phyloP scores from a whole-genome alignment of 495 filamentous ascomycete genomes.

The Lasiosphaeria miniovina region DNA sequence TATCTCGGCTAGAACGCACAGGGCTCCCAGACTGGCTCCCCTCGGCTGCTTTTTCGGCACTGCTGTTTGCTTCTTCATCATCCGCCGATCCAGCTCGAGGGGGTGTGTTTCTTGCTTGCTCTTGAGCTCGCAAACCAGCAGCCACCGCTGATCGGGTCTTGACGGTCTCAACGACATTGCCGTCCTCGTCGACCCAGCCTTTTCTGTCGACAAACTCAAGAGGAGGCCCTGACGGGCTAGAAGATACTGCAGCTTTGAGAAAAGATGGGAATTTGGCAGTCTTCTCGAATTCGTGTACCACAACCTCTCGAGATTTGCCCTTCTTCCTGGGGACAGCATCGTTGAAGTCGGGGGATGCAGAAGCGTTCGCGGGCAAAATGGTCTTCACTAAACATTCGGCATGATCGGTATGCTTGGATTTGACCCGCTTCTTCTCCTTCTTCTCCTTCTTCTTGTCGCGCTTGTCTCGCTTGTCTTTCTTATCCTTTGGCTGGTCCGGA shows the following conservation, averaged over 20 bases:
- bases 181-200: constrained; percentile 83
- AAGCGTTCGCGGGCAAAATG: constrained; percentile 63
- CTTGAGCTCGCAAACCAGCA: constrained; percentile 9
- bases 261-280: constrained; percentile 76
- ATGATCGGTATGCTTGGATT: constrained; percentile 75
- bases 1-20: too few relatives aligned
- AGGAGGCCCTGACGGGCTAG: constrained; percentile 31
- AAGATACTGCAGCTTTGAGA: constrained; percentile 50
- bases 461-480: constrained; percentile 58
- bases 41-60: constrained; percentile 11
- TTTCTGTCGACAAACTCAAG: constrained; percentile 68
- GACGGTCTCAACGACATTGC: constrained; percentile 65
- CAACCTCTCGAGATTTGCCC: constrained; percentile 46
- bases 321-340: constrained; percentile 50
- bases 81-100: constrained; percentile 2
- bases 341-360: constrained; percentile 38
- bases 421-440: constrained; percentile 52
- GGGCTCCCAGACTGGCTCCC: too few relatives aligned
- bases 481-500: constrained; percentile 52
- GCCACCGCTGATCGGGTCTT: constrained; percentile 26
- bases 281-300: constrained; percentile 80
- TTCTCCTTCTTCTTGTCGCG: constrained; percentile 49
- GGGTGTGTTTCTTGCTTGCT: constrained; percentile 5
- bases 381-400: constrained; percentile 79
- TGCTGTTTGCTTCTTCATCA: constrained; percentile 10